Base-by-base conservation (phyloP, 192 early-diverging fungal species). In the Oehlia diaphana region DNA sequence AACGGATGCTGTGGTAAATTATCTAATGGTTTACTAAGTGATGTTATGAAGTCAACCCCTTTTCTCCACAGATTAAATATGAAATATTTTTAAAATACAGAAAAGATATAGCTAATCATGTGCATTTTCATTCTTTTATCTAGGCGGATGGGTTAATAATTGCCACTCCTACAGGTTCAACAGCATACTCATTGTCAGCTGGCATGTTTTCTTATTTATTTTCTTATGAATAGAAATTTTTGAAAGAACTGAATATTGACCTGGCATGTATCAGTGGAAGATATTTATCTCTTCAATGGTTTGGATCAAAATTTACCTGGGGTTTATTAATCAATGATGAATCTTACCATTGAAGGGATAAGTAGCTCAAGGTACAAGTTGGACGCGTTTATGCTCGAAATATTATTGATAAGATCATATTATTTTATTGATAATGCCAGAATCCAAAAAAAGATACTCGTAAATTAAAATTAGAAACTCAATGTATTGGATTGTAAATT, bases 151-250 rank as follows among this genome's bases (percentile, higher is more conserved):
- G 91, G 9, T 82, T 93, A 39, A 95, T 97, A 64, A 90, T 96
- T 13, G 90, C 91, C 9, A 95, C 96, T 8, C 95, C 96, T 3
- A 97, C 96, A 4, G 96, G 96, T 10, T 96, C 95, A 23, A 97
- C 96, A 0, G 96, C 96, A 0, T 97, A 97, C 81, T 93, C 92
- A 2, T 86, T 97, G 23, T 95, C 94, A 21, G 94, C 95, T 31
- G 88, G 84, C 70, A 63, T 69, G 64, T 77, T 37, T 62, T 28
- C 37, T 66, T 42, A 64, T 35, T 63, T 70, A 37, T 19, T 58
- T 58, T 21, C 50, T 21, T 19, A 58, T 58, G 13, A 19, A 3
- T 14, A 58, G 50, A 58, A 58, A 5, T 9, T 47, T 26, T 47
- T 47, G 10, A 47, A 47, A 47, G 9, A 47, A 47, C 2, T 47